Conservation (phyloP, 169 alveolate genomes). For the Plasmodium falciparum region DNA sequence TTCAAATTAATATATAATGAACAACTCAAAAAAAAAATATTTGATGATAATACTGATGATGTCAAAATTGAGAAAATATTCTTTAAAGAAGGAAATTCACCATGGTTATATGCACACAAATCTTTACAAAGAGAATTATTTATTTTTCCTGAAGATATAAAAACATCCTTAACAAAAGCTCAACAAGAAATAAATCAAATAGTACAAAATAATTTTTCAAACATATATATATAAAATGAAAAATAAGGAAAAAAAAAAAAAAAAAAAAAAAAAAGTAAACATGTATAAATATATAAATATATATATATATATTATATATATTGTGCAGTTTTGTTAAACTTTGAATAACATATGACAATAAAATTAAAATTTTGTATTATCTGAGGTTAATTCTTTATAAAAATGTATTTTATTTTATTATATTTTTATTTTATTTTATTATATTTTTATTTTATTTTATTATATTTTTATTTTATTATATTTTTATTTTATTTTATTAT, state of each 20-base stretch:
- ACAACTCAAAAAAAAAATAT: constrained; percentile 42
- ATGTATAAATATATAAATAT: constrained; percentile 9
- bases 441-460: no score
- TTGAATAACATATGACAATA: no score
- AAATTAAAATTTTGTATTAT: no score
- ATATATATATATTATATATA: constrained; percentile 8
- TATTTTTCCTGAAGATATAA: constrained; percentile 50
- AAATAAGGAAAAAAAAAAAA: no score
- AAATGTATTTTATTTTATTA: no score
- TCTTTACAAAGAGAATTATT: constrained; percentile 51
- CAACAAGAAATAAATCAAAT: constrained; percentile 33
- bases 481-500: no score
- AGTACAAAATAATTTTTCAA: constrained; percentile 31
- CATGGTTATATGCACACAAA: constrained; percentile 51
- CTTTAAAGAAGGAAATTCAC: constrained; percentile 55
- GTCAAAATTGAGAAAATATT: constrained; percentile 49
- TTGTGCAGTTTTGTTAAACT: background rate
- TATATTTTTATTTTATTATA: no score
- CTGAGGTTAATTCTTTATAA: no score
- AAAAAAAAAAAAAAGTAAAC: background rate
- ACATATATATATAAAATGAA: constrained; percentile 29
- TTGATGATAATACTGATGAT: constrained; percentile 65
- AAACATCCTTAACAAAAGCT: constrained; percentile 61
- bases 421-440: no score
- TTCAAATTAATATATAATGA: constrained; percentile 37